These are phyloP conservation scores for Xylariaceae sp. DNA, from an alignment of 2,329 filamentous ascomycete genomes.

Conservation along the genomic window DNA sequence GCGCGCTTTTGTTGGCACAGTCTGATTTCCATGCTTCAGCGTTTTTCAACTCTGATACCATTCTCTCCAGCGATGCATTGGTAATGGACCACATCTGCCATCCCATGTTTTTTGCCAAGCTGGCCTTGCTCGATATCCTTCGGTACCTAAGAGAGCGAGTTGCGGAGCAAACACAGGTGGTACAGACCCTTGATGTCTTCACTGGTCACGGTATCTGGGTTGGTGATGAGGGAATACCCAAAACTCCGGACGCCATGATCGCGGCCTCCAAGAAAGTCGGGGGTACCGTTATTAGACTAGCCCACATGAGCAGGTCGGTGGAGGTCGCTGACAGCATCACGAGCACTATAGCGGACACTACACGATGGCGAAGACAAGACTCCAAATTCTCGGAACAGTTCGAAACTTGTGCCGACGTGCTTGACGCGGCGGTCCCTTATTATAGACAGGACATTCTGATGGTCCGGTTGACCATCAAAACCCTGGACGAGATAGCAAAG, in stretches of 20 bases:
- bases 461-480: neutral
- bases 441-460: neutral
- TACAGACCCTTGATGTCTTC: neutral
- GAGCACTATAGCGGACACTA: neutral
- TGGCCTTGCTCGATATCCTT: neutral
- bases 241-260: slow-evolving; percentile 1
- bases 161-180: neutral
- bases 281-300: neutral
- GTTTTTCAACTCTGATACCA: neutral
- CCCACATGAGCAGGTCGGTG: neutral
- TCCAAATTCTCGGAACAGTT: too few species aligned
- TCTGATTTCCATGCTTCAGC: neutral
- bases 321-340: neutral
- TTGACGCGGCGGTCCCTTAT: neutral
- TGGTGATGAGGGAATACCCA: neutral
- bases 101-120: neutral
- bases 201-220: neutral
- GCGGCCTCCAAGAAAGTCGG: neutral
- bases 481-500: neutral
- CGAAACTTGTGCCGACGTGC: neutral
- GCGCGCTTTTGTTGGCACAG: neutral
- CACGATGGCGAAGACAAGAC: too few species aligned
- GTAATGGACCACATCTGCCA: neutral
- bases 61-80: neutral
- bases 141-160: neutral